Conservation (phyloP, 1,284 basidiomycete genomes). For the Melampsora larici-populina region DNA sequence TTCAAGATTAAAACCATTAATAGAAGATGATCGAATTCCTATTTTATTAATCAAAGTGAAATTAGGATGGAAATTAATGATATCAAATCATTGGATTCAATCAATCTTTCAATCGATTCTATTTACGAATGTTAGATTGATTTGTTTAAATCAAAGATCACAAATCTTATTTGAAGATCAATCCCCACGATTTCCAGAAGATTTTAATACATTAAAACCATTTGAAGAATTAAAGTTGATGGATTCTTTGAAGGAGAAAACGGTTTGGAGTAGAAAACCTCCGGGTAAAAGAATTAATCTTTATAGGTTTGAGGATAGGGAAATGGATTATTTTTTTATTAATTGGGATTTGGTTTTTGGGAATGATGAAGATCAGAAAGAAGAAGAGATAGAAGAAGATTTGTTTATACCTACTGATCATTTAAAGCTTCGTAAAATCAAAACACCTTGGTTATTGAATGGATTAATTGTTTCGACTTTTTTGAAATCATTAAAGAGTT, state of each 20-base stretch:
- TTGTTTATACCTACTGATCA: no score
- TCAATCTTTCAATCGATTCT: slow-evolving; percentile 75
- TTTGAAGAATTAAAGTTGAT: slow-evolving; percentile 48
- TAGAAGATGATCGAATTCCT: slow-evolving; percentile 75
- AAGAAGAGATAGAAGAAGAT: not conserved
- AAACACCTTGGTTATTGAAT: no score
- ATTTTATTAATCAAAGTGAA: slow-evolving; percentile 67
- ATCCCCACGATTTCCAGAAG: slow-evolving; percentile 70
- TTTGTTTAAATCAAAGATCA: slow-evolving; percentile 66
- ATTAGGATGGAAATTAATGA: slow-evolving; percentile 71
- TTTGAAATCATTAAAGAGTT: no score
- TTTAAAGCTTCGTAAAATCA: no score
- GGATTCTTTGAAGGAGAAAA: slow-evolving; percentile 58
- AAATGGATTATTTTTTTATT: slow-evolving; percentile 53
- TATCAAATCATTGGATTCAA: slow-evolving; percentile 83
- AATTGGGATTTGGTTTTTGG: slow-evolving; percentile 27
- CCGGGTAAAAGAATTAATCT: slow-evolving; percentile 77
- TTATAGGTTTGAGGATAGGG: slow-evolving; percentile 60
- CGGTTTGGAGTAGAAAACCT: slow-evolving; percentile 73
- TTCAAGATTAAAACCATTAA: slow-evolving; percentile 63
- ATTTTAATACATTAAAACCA: slow-evolving; percentile 64
- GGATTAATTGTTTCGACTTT: no score
- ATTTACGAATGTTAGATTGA: slow-evolving; percentile 73
- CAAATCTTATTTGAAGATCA: slow-evolving; percentile 66
- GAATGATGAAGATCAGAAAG: not conserved